Base-by-base conservation (phyloP, 345 rosid species). In the Odontarrhena argentea region DNA sequence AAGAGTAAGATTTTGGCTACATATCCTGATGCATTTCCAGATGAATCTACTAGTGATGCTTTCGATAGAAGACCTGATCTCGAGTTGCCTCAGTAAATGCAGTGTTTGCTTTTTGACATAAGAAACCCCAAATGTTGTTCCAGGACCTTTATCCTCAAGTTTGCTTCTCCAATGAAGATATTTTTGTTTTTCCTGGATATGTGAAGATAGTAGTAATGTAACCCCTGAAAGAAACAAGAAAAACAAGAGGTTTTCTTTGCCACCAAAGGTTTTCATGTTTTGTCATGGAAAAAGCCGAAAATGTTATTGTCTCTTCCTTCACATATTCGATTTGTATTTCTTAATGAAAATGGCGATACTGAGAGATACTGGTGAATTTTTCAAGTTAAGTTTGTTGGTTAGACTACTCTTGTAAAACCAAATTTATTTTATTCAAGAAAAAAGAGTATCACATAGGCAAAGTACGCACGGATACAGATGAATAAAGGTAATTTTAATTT, bases 1-100 rank as follows among this genome's bases (percentile, higher is more conserved):
- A 90, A 85, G 82, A 42, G 79, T 9, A 93, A 85, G 75, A 76
- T 92, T 57, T 24, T 73, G 57, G 92, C 92, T 26, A 81, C 83
- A 2, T 92, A 87, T 76, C 99, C 97, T 15, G 97, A 94, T 76
- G 99, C 99, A 65, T 91, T 94, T 74, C 82, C 87, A 0, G 89
- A 88, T 58, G 95, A 86, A 53, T 80, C 85, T 47, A 63, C 79
- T 9, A 77, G 76, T 52, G 96, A 83, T 67, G 81, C 68, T 50
- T 77, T 91, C 40, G 99, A 94, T 67, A 67, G 65, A 60, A 84
- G 99, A 70, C 97, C 96, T 0, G 85, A 91, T 74, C 96, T 88
- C 0, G 97, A 91, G 77, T 56, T 83, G 75, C 84, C 81, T 58
- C 80, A 72, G 30, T 80, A 81, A 22, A 15, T 40, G 32, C 51